These are phyloP conservation scores for Umbelopsis sp. DNA, from an alignment of 192 early-diverging fungal genomes.

Conservation along the genomic window DNA sequence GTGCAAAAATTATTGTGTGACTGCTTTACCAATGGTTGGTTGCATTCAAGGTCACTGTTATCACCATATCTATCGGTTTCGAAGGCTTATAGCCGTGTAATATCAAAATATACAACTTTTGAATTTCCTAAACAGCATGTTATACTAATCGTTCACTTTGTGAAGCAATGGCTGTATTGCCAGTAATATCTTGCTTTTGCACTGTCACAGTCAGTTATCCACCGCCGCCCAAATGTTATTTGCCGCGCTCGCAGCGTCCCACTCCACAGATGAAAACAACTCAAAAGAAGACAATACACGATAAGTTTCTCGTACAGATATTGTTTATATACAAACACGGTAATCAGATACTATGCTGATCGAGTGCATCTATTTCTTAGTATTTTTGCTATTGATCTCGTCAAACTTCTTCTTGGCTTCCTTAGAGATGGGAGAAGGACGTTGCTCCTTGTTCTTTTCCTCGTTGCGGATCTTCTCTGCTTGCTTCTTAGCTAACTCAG, in stretches of 20 bases:
- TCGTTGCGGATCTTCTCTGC: conserved; percentile 2
- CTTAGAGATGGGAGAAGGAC: not conserved
- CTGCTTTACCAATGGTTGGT: not conserved
- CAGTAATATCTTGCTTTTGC: no score
- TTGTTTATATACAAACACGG: not conserved
- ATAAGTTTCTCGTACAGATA: no score
- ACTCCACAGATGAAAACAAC: not conserved
- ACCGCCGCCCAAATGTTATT: not conserved
- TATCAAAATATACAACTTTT: not conserved
- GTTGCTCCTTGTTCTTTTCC: conserved; percentile 15
- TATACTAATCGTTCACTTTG: no score
- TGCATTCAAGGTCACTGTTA: no score
- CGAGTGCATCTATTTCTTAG: not conserved
- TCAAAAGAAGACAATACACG: no score
- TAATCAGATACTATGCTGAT: not conserved
- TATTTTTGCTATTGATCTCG: not conserved
- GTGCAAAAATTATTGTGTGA: conserved; percentile 2
- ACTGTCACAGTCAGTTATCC: no score
- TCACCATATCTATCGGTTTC: no score
- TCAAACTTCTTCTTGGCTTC: conserved; percentile 19
- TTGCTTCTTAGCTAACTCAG: conserved; percentile 1
- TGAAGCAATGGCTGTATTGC: no score
- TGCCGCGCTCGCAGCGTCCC: not conserved
- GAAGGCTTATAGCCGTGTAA: not conserved
- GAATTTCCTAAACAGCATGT: not conserved